Percentiles rank a stretch among this genome's conserved stretches.
Conservation (phyloP, 2,329 filamentous ascomycete genomes). For the Diaporthe citri region DNA sequence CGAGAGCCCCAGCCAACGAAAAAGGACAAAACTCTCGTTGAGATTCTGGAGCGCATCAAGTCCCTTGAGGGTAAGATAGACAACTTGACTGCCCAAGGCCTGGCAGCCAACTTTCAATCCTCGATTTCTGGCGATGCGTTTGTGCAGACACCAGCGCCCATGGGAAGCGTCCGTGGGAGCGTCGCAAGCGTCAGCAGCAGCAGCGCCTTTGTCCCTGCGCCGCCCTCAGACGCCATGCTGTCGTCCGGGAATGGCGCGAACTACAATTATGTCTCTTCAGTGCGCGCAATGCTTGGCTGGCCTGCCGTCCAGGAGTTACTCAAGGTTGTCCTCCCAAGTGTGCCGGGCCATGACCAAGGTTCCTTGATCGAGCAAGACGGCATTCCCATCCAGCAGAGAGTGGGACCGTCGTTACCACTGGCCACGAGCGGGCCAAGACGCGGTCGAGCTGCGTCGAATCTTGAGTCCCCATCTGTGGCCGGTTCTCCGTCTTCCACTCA, state of each 20-base stretch:
- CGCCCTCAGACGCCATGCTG: not conserved
- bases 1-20: constrained; percentile 72
- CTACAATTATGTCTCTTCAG: constrained; percentile 53
- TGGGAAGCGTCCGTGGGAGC: constrained; percentile 27
- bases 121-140: constrained; percentile 35
- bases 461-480: constrained; percentile 17
- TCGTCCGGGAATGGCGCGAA: constrained; percentile 5
- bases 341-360: constrained; percentile 49
- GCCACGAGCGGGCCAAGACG: constrained; percentile 41
- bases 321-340: constrained; percentile 48
- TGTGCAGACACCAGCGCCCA: constrained; percentile 32
- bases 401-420: constrained; percentile 44
- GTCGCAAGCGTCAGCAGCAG: constrained; percentile 32
- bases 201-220: not conserved
- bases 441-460: constrained; percentile 31
- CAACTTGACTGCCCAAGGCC: constrained; percentile 48
- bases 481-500: constrained; percentile 11
- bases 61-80: constrained; percentile 69
- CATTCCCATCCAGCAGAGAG: constrained; percentile 50
- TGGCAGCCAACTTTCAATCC: constrained; percentile 40
- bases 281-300: constrained; percentile 67
- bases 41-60: constrained; percentile 70
- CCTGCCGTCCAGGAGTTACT: constrained; percentile 58
- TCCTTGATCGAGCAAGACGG: constrained; percentile 52
- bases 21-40: constrained; percentile 72